phyloP scores from a whole-genome alignment of 192 early-diverging fungal species.

The Oehlia diaphana region DNA sequence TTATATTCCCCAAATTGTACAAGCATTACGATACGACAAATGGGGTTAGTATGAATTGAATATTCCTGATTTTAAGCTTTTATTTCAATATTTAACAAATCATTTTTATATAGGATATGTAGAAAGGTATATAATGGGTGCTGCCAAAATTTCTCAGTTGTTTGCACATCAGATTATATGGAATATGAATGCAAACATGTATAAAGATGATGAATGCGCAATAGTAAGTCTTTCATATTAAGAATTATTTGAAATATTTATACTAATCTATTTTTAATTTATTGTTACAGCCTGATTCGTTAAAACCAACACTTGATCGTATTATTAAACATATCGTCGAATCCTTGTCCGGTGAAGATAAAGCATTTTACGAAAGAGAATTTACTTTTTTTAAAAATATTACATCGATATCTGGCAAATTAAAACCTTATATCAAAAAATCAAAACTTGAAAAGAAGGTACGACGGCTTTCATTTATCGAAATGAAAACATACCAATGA shows the following conservation, averaged over 20 bases:
- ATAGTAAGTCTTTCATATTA: slow-evolving; percentile 22
- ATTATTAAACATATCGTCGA: slow-evolving; percentile 82
- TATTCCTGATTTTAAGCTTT: not conserved
- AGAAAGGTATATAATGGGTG: slow-evolving; percentile 93
- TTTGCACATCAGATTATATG: slow-evolving; percentile 99
- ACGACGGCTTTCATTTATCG: not conserved
- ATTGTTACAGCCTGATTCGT: slow-evolving; percentile 62
- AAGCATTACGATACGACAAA: slow-evolving; percentile 86
- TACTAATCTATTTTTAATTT: not conserved
- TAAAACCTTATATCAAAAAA: slow-evolving; percentile 91
- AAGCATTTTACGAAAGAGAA: slow-evolving; percentile 93
- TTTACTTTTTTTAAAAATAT: slow-evolving; percentile 95
- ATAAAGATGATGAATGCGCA: slow-evolving; percentile 45
- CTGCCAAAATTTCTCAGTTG: slow-evolving; percentile 89
- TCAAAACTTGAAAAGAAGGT: slow-evolving; percentile 93
- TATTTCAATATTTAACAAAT: not conserved
- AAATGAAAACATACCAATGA: not conserved
- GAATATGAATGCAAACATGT: slow-evolving; percentile 99
- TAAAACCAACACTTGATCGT: slow-evolving; percentile 87
- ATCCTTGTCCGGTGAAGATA: slow-evolving; percentile 83
- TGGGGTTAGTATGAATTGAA: slow-evolving; percentile 29
- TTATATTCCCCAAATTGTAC: slow-evolving; percentile 98
- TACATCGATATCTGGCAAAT: slow-evolving; percentile 95
- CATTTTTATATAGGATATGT: slow-evolving; percentile 71
- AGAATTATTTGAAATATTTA: not conserved